These are phyloP conservation scores for Plantago ovata DNA, from an alignment of 257 asterid species.

Conservation along the genomic window DNA sequence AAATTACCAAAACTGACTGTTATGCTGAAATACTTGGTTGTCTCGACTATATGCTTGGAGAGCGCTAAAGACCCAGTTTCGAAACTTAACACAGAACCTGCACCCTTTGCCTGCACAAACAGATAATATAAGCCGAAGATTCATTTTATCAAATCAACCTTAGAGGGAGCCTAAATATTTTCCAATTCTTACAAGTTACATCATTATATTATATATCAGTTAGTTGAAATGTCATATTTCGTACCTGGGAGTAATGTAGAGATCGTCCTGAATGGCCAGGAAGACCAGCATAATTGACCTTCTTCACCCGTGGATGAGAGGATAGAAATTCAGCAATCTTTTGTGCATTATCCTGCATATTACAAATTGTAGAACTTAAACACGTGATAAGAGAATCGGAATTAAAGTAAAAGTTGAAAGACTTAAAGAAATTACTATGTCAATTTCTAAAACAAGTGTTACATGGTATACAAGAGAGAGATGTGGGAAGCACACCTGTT, in stretches of 20 bases:
- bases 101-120: conserved; percentile 70
- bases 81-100: conserved; percentile 91
- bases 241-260: conserved; percentile 77
- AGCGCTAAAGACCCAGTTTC: conserved; percentile 72
- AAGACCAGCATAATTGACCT: conserved; percentile 81
- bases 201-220: too few species aligned
- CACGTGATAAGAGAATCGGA: background rate
- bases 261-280: conserved; percentile 66
- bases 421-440: background rate
- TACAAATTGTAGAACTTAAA: conserved; percentile 1
- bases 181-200: too few species aligned
- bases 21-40: conserved; percentile 69
- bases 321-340: conserved; percentile 81
- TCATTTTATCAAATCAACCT: too few species aligned
- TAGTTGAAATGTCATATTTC: background rate
- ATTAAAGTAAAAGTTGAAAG: background rate
- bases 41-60: conserved; percentile 77
- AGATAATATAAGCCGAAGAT: too few species aligned
- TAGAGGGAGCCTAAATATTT: too few species aligned
- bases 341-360: conserved; percentile 73
- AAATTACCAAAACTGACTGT: conserved; percentile 84
- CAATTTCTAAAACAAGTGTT: background rate
- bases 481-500: conserved; percentile 45
- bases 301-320: conserved; percentile 64
- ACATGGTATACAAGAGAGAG: background rate